Evolutionary conservation across 371 early-diverging fungal genomes (phyloP), one percentile per base, ranked within the genome.

Genomic region (Nematocida major): DNA sequence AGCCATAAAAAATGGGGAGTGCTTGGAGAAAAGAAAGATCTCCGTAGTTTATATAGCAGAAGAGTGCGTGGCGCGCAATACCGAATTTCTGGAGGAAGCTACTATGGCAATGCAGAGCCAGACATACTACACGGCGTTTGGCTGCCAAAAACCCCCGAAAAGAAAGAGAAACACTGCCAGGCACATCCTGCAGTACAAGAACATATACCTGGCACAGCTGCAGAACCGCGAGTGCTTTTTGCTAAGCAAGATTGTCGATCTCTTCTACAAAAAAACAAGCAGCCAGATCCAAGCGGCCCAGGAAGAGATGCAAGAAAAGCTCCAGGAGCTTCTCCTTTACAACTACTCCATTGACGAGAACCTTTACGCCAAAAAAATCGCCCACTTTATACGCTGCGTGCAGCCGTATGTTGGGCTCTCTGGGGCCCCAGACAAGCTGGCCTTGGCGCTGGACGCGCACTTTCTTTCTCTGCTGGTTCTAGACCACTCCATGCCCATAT

Each of bases 381-480:
- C 30, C 15, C 30, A 57, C 13, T 57, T 57, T 22, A 57, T 57
- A 34, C 15, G 38, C 38, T 20, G 15, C 22, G 34, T 57, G 38
- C 30, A 34, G 34, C 18, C n/a, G 36, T 57, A 57, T 34, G 18
- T 7, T 11, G 26, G 7, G 38, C 36, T 36, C 9, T 18, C 9
- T 15, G 15, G 36, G 36, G 22, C 15, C n/a, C 36, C 30, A 18
- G 22, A 36, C 7, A 36, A 26, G 18, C 22, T 57, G 15, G 13
- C 22, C 3, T n/a, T 15, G 2, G 57, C 57, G 4, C 0, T 57
- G 36, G 57, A 57, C 36, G 26, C 7, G 38, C 22, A 11, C 13
- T 57, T 57, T 57, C 57, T 57, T 15, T 57, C 57, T 57, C 57
- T 57, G 30, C 26, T 57, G 28, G 7, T 32, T 1, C 9, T 57